Evolutionary conservation across 768 basidiomycete species (phyloP), one percentile per base, ranked within the genome.

Genomic region (Lepiota brunneoincarnata): DNA sequence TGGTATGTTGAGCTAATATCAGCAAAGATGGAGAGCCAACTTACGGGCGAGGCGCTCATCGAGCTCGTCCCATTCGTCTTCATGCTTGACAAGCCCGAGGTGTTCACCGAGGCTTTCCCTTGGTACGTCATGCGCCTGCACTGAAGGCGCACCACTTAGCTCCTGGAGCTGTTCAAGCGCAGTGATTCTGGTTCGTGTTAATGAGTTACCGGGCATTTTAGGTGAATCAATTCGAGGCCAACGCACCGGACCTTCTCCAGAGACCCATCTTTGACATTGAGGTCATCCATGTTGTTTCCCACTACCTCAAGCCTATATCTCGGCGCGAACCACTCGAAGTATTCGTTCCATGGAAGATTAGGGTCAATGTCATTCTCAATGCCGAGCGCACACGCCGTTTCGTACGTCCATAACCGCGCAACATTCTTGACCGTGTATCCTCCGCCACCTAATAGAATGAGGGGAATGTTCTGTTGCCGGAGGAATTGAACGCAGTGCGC

Each of bases 401-500:
- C 96, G 73, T 91, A 96, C 26, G 94, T 87, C 96, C 96, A 99
- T 34, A 88, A 84, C 41, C 93, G 80, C 5, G 93, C 92, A 17
- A 98, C 94, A 64, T 99, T 99, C 69, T 95, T 93, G 39, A 96
- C 89, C 0, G 96, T 98, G 69, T 98, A 99, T 2, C 96, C 96
- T 14, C 96, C 96, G 2, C 96, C 96, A 24, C 96, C 96, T 2
- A 99, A 80, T 35, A 98, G 77, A 60, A 98, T 91, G 43, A 95
- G 77, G 0, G 96, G 96, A 31, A 97, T 74, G 58, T 89, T 84
- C 64, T 90, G 84, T 56, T 81, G 78, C 49, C 91, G 84, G 49
- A 98, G 76, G 65, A 89, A 98, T 57, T 87, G 82, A 17, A 94
- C 92, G 63, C 93, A 97, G 59, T 87, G 83, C 6, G 93, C 92